Percentiles rank a stretch among this genome's conserved stretches.
These are phyloP conservation scores for Alternaria metachromatica DNA, from an alignment of 2,329 filamentous ascomycete genomes.

Conservation along the genomic window DNA sequence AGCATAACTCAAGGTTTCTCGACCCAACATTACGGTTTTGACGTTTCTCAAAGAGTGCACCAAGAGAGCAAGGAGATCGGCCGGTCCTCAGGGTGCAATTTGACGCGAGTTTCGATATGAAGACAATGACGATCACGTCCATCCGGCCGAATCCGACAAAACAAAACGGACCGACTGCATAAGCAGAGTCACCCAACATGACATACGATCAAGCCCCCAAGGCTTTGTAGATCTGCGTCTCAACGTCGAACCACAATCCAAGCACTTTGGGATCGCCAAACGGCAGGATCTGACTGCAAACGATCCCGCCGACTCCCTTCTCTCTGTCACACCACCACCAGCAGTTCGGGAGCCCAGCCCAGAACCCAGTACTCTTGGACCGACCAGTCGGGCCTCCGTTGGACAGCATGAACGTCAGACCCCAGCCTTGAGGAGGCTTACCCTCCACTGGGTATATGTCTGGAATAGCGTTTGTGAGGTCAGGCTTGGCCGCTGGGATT, in stretches of 20 bases:
- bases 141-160: background rate
- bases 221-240: slow-evolving; percentile 17
- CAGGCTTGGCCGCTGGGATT: slow-evolving; percentile 57
- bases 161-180: slow-evolving; percentile 1
- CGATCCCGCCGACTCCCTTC: slow-evolving; percentile 58
- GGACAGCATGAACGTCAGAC: slow-evolving; percentile 64
- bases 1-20: background rate
- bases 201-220: slow-evolving; percentile 5
- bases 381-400: slow-evolving; percentile 33
- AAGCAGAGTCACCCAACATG: slow-evolving; percentile 1
- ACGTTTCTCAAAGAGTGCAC: background rate
- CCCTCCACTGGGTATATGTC: slow-evolving; percentile 57
- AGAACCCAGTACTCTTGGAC: slow-evolving; percentile 55
- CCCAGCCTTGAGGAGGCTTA: slow-evolving; percentile 67
- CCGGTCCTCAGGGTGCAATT: background rate
- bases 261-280: slow-evolving; percentile 37
- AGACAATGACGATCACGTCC: background rate
- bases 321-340: slow-evolving; percentile 69
- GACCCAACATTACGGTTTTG: background rate
- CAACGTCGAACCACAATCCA: slow-evolving; percentile 10
- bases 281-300: slow-evolving; percentile 39
- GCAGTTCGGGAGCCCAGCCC: slow-evolving; percentile 66
- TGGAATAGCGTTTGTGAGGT: slow-evolving; percentile 57
- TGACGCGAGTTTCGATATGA: background rate
- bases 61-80: background rate